phyloP scores from a whole-genome alignment of 2,329 filamentous ascomycete genomes.

The Colletotrichum spaethianum region DNA sequence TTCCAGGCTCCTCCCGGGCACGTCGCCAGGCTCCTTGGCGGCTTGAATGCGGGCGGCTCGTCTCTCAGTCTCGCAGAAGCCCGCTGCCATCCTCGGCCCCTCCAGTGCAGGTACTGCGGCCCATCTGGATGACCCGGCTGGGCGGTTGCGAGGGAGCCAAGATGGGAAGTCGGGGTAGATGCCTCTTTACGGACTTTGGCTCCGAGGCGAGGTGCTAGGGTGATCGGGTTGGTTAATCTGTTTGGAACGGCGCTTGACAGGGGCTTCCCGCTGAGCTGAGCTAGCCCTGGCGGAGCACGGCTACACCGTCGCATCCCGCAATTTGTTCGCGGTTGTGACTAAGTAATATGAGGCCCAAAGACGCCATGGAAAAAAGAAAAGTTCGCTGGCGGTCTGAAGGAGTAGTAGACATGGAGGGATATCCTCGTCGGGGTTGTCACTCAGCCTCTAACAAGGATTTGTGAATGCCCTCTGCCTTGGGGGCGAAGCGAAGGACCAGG shows the following conservation, averaged over 20 bases:
- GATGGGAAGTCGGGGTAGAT: not conserved
- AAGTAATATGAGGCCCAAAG: slow-evolving; percentile 5
- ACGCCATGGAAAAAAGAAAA: not conserved
- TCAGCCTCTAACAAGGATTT: slow-evolving; percentile 12
- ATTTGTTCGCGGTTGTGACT: slow-evolving; percentile 34
- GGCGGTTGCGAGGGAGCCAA: slow-evolving; percentile 34
- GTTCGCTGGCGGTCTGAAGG: not conserved
- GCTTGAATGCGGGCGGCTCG: not conserved
- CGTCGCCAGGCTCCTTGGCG: not conserved
- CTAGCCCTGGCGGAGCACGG: slow-evolving; percentile 14
- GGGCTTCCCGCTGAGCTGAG: slow-evolving; percentile 19
- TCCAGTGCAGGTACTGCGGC: slow-evolving; percentile 1
- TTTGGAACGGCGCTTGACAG: slow-evolving; percentile 43
- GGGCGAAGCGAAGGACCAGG: slow-evolving; percentile 2
- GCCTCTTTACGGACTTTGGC: slow-evolving; percentile 33
- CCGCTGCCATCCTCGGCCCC: slow-evolving; percentile 6
- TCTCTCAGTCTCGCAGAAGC: slow-evolving; percentile 1
- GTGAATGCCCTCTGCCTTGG: slow-evolving; percentile 22
- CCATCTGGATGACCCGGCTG: slow-evolving; percentile 30
- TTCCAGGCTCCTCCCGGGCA: slow-evolving; percentile 23
- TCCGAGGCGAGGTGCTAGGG: slow-evolving; percentile 24
- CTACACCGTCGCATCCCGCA: slow-evolving; percentile 40
- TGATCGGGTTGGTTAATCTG: slow-evolving; percentile 38
- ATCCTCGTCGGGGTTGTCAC: slow-evolving; percentile 11
- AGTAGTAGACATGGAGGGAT: slow-evolving; percentile 2